These are phyloP conservation scores for Panicum hallii DNA, from an alignment of 202 grass and related monocot genomes.

Conservation along the genomic window DNA sequence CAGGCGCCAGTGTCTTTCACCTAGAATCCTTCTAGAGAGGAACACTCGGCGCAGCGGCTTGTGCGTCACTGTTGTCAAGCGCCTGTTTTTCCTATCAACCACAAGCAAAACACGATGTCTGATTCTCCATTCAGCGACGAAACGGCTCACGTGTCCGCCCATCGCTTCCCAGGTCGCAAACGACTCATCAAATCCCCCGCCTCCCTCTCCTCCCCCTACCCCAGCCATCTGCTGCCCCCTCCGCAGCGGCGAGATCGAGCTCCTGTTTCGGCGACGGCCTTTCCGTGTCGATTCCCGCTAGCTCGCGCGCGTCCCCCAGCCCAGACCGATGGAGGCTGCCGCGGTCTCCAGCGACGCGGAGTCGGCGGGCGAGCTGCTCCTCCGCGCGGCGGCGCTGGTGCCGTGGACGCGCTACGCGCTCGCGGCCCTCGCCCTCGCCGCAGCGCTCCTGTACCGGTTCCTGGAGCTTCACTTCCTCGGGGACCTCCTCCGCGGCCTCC, in stretches of 20 bases:
- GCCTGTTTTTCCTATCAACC: neutral
- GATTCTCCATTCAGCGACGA: constrained; percentile 7
- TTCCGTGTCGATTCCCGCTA: neutral
- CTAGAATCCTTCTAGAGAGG: neutral
- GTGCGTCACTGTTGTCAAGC: neutral
- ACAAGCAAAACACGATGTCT: neutral
- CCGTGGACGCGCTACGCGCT: constrained; percentile 59
- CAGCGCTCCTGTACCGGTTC: constrained; percentile 72
- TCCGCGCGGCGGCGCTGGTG: constrained; percentile 63
- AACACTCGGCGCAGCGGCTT: neutral
- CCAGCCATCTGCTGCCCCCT: neutral
- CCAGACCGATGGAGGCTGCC: constrained; percentile 39
- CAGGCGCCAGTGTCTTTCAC: neutral
- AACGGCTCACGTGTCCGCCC: neutral
- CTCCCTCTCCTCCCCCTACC: neutral
- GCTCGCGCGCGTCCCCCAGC: neutral
- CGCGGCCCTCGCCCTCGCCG: constrained; percentile 47
- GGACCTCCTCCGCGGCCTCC: constrained; percentile 69
- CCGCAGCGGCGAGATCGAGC: neutral
- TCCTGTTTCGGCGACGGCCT: neutral
- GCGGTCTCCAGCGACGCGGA: constrained; percentile 12
- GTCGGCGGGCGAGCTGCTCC: constrained; percentile 55
- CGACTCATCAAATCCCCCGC: neutral
- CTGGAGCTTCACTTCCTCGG: constrained; percentile 73
- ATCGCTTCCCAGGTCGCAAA: neutral